phyloP scores from a whole-genome alignment of 106 monocot genomes.

The Dendrobium catenatum region DNA sequence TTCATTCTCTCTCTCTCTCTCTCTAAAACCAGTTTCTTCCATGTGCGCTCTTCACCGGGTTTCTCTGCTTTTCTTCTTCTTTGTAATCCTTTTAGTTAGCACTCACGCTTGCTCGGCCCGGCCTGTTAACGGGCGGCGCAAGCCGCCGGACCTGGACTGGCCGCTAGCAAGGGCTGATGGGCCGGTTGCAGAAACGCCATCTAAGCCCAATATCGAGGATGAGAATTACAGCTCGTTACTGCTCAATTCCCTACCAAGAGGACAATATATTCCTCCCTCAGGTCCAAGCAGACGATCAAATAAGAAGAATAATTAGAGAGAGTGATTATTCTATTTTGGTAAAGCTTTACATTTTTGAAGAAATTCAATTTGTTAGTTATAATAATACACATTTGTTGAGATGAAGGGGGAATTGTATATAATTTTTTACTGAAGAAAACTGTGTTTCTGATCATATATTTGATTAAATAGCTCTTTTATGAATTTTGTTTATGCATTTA shows the following conservation, averaged over 20 bases:
- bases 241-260: background rate
- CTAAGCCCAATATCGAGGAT: background rate
- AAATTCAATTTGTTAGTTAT: background rate
- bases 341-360: background rate
- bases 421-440: background rate
- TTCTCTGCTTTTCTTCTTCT: background rate
- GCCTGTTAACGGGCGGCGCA: background rate
- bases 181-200: background rate
- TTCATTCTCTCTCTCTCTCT: background rate
- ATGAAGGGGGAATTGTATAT: background rate
- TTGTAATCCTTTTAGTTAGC: background rate
- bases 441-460: too few relatives aligned
- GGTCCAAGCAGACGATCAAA: conserved; percentile 3
- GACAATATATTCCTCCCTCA: background rate
- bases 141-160: background rate
- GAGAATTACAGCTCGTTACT: background rate
- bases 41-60: background rate
- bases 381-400: background rate
- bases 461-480: background rate
- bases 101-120: background rate
- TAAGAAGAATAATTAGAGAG: background rate
- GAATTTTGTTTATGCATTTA: background rate
- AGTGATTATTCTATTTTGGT: background rate
- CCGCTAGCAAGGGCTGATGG: background rate
- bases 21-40: background rate